Evolutionary conservation across 78 protist species (phyloP).

Genomic region (Tieghemostelium lacteum): DNA sequence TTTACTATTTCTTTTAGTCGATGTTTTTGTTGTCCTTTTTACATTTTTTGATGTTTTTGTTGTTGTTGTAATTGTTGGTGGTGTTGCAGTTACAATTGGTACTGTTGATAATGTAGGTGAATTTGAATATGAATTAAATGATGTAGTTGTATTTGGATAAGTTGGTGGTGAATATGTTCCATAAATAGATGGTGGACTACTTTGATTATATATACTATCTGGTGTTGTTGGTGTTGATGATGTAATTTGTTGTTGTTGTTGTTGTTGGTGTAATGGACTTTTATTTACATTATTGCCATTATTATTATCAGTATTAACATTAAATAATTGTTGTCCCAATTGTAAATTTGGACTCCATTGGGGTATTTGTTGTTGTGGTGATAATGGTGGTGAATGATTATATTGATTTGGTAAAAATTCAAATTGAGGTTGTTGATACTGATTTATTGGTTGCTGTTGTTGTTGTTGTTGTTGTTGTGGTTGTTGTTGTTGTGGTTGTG

Average conservation of each 20-base stretch:
- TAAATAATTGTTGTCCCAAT: neutral
- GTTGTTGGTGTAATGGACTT: neutral
- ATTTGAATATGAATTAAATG: neutral
- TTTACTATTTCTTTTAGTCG: neutral
- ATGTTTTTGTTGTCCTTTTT: neutral
- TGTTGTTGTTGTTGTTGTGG: too few species aligned
- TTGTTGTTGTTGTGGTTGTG: too few species aligned
- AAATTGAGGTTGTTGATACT: neutral
- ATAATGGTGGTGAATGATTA: neutral
- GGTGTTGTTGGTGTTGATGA: neutral
- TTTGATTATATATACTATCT: neutral
- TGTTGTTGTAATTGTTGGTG: neutral
- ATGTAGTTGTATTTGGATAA: conserved; percentile 2
- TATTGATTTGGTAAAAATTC: neutral
- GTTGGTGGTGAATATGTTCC: neutral
- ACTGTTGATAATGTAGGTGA: neutral
- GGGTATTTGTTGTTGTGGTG: conserved; percentile 12
- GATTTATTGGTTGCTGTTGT: neutral
- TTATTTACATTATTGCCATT: neutral
- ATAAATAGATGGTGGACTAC: neutral
- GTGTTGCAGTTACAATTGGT: neutral
- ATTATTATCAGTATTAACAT: neutral
- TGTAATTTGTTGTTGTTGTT: neutral
- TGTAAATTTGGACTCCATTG: neutral
- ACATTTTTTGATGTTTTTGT: neutral